A percentile compares a stretch with the other conserved stretches of the same genome.
Evolutionary conservation across 2,329 filamentous ascomycete genomes (phyloP).

Genomic region (Scorias spongiosa): DNA sequence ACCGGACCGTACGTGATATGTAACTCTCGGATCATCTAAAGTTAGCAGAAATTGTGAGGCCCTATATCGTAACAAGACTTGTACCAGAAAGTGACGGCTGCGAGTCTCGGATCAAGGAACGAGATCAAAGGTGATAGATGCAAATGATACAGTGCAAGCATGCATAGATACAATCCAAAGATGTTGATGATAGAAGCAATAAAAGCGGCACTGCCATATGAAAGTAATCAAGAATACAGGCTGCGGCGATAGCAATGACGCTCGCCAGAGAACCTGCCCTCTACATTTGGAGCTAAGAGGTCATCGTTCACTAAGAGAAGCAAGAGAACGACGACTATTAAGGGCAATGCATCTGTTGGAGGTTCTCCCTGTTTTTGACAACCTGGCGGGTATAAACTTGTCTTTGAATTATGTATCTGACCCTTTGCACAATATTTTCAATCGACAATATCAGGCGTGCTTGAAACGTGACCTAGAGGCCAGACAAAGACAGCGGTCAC

Average conservation of each 20-base stretch:
- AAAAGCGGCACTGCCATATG: background rate
- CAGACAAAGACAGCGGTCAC: no score
- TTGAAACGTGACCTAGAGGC: no score
- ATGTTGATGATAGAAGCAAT: background rate
- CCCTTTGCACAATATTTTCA: no score
- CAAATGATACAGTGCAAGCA: constrained; percentile 10
- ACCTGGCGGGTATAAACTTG: no score
- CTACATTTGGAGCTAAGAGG: background rate
- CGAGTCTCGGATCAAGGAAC: constrained; percentile 16
- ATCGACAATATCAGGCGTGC: no score
- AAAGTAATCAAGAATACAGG: background rate
- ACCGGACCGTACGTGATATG: constrained; percentile 11
- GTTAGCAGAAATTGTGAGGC: constrained; percentile 8
- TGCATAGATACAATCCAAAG: constrained; percentile 3
- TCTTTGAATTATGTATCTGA: no score
- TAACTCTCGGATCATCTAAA: constrained; percentile 12
- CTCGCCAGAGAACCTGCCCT: background rate
- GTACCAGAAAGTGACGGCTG: constrained; percentile 13
- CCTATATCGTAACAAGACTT: constrained; percentile 16
- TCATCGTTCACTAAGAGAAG: no score
- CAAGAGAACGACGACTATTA: no score
- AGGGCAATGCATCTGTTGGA: no score
- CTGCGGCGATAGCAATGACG: background rate
- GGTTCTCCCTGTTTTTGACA: no score
- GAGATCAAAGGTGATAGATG: constrained; percentile 12